These are phyloP conservation scores for Cyphellophora attinorum DNA, from an alignment of 2,329 filamentous ascomycete genomes.

Conservation along the genomic window DNA sequence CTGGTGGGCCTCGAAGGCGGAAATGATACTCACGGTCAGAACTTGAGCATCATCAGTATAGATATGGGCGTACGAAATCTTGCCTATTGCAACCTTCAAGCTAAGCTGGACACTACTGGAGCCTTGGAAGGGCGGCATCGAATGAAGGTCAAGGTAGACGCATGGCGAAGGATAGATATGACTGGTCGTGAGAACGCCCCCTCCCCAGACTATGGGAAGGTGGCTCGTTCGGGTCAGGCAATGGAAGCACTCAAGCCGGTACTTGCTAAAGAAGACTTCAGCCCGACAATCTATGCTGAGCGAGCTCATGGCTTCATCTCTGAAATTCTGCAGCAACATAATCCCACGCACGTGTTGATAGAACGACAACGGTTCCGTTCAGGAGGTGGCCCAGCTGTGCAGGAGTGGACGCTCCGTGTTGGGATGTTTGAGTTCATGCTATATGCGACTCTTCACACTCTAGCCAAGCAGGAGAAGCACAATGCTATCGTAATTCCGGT, in stretches of 20 bases:
- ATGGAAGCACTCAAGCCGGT: constrained; percentile 20
- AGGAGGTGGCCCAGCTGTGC: constrained; percentile 53
- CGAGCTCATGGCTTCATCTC: constrained; percentile 48
- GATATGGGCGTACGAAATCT: constrained; percentile 80
- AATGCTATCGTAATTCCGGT: constrained; percentile 40
- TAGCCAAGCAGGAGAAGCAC: constrained; percentile 38
- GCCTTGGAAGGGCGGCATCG: not conserved
- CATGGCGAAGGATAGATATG: constrained; percentile 33
- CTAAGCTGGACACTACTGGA: not conserved
- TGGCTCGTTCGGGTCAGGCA: not conserved
- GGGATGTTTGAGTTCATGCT: constrained; percentile 77
- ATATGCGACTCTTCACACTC: constrained; percentile 56
- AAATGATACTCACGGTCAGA: not conserved
- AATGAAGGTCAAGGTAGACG: constrained; percentile 5
- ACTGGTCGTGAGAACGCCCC: constrained; percentile 12
- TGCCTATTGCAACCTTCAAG: constrained; percentile 37
- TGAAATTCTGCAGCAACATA: constrained; percentile 37
- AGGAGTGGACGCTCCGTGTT: constrained; percentile 75
- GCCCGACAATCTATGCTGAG: constrained; percentile 43
- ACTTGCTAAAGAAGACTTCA: constrained; percentile 36
- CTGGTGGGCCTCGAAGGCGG: not conserved
- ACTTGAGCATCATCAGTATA: constrained; percentile 58
- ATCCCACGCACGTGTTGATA: constrained; percentile 63
- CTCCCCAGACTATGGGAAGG: too few species aligned
- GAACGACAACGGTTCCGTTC: constrained; percentile 57